Percentiles rank a stretch among this genome's conserved stretches.
Evolutionary conservation across 176 grass and related monocot species (phyloP).

Genomic region (Stipa capillata): DNA sequence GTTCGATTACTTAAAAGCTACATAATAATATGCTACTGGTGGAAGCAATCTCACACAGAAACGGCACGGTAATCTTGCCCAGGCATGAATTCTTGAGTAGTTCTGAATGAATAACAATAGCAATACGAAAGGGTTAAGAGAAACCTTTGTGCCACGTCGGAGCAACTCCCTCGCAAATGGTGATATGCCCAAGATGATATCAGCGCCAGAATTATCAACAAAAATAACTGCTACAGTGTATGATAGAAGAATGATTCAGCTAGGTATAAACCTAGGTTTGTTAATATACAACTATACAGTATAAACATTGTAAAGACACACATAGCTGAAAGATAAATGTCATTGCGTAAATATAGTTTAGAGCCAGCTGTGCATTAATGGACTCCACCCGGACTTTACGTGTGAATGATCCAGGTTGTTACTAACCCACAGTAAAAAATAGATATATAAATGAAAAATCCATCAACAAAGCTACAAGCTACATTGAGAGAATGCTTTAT

Average conservation of each 20-base stretch:
- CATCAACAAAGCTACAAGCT: not conserved
- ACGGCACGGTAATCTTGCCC: not conserved
- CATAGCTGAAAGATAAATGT: not conserved
- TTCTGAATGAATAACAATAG: not conserved
- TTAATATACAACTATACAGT: not conserved
- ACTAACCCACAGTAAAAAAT: not conserved
- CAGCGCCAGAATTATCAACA: slow-evolving; percentile 99
- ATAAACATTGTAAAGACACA: not conserved
- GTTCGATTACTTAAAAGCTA: not conserved
- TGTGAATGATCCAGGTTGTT: not conserved
- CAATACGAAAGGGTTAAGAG: not conserved
- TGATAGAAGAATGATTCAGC: slow-evolving; percentile 11
- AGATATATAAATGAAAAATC: not conserved
- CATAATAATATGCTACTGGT: not conserved
- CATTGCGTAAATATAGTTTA: not conserved
- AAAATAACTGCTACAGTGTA: slow-evolving; percentile 76
- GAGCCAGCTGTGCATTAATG: not conserved
- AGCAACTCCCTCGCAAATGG: slow-evolving; percentile 96
- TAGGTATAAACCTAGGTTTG: slow-evolving; percentile 3
- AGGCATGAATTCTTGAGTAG: not conserved
- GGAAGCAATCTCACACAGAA: not conserved
- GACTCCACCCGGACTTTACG: not conserved
- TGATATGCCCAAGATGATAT: slow-evolving; percentile 86
- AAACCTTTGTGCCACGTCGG: slow-evolving; percentile 80
- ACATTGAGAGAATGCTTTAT: not conserved